Evolutionary conservation across 192 early-diverging fungal genomes (phyloP).

Genomic region (Backusella circina): DNA sequence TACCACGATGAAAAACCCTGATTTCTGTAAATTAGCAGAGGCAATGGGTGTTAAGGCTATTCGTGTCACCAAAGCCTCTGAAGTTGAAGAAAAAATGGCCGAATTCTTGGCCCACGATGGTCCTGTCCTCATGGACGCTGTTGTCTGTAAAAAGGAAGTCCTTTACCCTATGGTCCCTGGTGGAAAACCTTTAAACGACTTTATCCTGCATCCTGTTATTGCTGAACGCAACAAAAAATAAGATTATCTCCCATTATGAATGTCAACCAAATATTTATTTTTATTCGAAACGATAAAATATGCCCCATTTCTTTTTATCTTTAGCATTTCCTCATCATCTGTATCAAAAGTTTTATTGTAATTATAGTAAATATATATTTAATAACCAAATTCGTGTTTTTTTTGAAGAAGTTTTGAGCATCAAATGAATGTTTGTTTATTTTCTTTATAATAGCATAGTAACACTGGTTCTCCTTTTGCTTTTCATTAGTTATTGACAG

Average conservation of each 20-base stretch:
- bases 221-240: constrained; percentile 8
- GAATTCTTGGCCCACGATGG: constrained; percentile 86
- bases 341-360: not conserved
- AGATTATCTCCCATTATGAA: not conserved
- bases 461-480: too few relatives aligned
- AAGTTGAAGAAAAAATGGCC: constrained; percentile 80
- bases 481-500: too few relatives aligned
- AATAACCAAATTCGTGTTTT: not conserved
- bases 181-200: constrained; percentile 90
- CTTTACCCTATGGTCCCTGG: constrained; percentile 98
- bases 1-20: constrained; percentile 94
- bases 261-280: not conserved
- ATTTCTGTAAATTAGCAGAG: constrained; percentile 98
- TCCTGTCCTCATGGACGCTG: constrained; percentile 89
- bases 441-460: too few relatives aligned
- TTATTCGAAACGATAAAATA: not conserved
- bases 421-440: not conserved
- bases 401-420: not conserved
- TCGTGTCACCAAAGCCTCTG: constrained; percentile 76
- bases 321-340: not conserved
- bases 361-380: not conserved
- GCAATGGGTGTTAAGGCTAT: constrained; percentile 89
- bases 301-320: not conserved
- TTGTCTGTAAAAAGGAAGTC: constrained; percentile 90
- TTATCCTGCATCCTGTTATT: constrained; percentile 54